Percentiles rank a stretch among this genome's conserved stretches.
Conservation (phyloP, 2,329 filamentous ascomycete species). For the Sporothrix pallida region DNA sequence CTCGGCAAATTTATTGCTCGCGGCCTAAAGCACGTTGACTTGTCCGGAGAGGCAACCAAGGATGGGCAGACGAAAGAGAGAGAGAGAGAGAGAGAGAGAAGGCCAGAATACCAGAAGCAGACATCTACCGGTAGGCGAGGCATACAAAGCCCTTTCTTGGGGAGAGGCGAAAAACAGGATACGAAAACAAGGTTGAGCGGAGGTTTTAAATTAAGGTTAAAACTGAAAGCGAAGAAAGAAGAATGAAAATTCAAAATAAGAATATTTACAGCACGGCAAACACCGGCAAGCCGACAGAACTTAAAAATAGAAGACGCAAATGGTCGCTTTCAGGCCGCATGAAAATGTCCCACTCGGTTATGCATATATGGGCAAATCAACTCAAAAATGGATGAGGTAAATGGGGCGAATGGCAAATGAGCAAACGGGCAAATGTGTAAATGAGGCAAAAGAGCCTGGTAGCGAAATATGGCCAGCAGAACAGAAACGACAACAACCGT, state of each 20-base stretch:
- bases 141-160: neutral
- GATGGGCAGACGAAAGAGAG: neutral
- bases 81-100: neutral
- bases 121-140: neutral
- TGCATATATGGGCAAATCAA: neutral
- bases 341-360: neutral
- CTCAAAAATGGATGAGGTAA: neutral
- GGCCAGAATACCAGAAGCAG: no score
- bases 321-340: neutral
- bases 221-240: neutral
- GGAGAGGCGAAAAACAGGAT: neutral
- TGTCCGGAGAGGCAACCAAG: no score
- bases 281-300: neutral
- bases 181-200: conserved; percentile 11
- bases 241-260: neutral
- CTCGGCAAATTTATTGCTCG: conserved; percentile 14
- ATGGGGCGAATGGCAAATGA: neutral
- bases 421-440: neutral
- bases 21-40: neutral
- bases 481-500: neutral
- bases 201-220: conserved; percentile 4
- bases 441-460: neutral
- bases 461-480: neutral
- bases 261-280: neutral
- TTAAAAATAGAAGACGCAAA: conserved; percentile 7